Base-by-base conservation (phyloP, 352 stramenopile species). In the Pythium rhizo-oryzae region DNA sequence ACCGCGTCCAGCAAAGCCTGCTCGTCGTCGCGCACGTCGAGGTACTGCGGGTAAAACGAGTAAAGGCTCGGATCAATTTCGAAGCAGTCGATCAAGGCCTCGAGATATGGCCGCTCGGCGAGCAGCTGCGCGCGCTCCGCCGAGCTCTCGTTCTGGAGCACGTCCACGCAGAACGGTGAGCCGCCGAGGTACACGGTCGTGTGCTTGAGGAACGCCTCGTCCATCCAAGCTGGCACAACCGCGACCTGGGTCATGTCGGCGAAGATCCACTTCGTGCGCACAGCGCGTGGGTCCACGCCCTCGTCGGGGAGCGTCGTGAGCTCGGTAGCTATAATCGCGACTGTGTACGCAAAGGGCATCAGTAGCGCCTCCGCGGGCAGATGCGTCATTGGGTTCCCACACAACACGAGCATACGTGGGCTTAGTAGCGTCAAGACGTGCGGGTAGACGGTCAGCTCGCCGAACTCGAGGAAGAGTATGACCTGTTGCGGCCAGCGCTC, bases 171-270 rank as follows among this genome's bases (percentile, higher is more conserved):
- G 21, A 64, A 59, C 30, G 64, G 64, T 41, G 64, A 25, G 23
- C 39, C n/a, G 3, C 64, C 56, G 13, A 70, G 19, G 19, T 49
- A 70, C 19, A 70, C 3, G 23, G n/a, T 43, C 39, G 35, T 55
- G 15, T 28, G 16, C 35, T 13, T 5, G 23, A 65, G 28, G 41
- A 65, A 71, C 28, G 19, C 11, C 28, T 62, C 65, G 41, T 66
- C 50, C 55, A 71, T 65, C 65, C 65, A 71, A 13, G 18, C 8
- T 0, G 65, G 65, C 25, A 71, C 57, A 30, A 39, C 28, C 24
- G 47, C 19, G 8, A 71, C 39, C 4, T 49, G 24, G 2, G 64
- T 71, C 24, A 16, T 30, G 19, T 71, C 62, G n/a, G 62, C 18
- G 43, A 25, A 52, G 24, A 61, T 19, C 28, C 28, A 66, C 30